Evolutionary conservation across 768 basidiomycete species (phyloP).

Genomic region (Thelephora ganbajun): DNA sequence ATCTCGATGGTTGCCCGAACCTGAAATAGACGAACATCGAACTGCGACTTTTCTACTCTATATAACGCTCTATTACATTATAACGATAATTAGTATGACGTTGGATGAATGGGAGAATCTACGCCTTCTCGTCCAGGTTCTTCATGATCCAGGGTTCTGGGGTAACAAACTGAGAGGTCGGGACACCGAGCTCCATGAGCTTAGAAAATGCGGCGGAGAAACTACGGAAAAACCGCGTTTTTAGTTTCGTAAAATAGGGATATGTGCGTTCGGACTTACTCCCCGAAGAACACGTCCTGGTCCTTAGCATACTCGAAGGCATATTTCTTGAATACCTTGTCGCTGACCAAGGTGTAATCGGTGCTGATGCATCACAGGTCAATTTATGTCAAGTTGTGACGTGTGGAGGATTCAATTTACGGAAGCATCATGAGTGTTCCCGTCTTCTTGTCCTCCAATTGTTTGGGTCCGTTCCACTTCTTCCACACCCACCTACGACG

Average conservation of each 20-base stretch:
- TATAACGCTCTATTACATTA: no score
- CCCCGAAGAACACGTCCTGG: constrained; percentile 83
- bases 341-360: constrained; percentile 78
- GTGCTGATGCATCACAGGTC: constrained; percentile 30
- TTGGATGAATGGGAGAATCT: constrained; percentile 6
- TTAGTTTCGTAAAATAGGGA: not conserved
- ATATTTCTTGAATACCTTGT: constrained; percentile 86
- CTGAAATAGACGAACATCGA: no score
- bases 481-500: constrained; percentile 68
- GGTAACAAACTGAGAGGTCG: constrained; percentile 57
- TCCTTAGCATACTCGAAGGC: constrained; percentile 80
- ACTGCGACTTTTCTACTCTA: no score
- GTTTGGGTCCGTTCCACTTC: constrained; percentile 91
- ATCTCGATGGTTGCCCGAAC: no score
- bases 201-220: constrained; percentile 68
- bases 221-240: constrained; percentile 24
- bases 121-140: constrained; percentile 27
- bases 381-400: not conserved
- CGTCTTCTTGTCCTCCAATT: constrained; percentile 87
- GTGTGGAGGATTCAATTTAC: constrained; percentile 27
- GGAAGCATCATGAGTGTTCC: constrained; percentile 90
- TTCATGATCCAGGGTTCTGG: constrained; percentile 70
- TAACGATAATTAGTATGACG: no score
- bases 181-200: constrained; percentile 91
- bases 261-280: constrained; percentile 36